A percentile compares a stretch with the other conserved stretches of the same genome.
Conservation (phyloP, 306 rosid genomes). For the Medicago ruthenica region DNA sequence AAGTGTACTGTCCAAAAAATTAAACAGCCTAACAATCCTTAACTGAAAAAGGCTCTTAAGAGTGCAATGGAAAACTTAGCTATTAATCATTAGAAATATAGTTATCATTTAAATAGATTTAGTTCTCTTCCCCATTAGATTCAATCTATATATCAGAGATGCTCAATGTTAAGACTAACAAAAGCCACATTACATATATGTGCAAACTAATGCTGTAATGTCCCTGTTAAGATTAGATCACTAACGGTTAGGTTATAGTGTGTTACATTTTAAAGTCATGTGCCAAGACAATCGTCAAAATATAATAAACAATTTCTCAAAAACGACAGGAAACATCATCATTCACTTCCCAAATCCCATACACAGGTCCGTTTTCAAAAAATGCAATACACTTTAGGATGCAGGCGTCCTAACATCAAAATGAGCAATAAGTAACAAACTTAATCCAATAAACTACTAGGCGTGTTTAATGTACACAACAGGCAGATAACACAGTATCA, state of each 20-base stretch:
- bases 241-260: background rate
- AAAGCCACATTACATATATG: background rate
- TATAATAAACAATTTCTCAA: slow-evolving; percentile 18
- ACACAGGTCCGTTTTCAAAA: slow-evolving; percentile 14
- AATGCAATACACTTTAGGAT: slow-evolving; percentile 16
- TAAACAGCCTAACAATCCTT: background rate
- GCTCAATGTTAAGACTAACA: background rate
- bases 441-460: slow-evolving; percentile 20
- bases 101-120: slow-evolving; percentile 15
- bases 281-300: slow-evolving; percentile 11
- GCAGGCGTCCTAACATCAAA: slow-evolving; percentile 23
- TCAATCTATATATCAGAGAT: slow-evolving; percentile 1
- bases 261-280: background rate
- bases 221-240: slow-evolving; percentile 17
- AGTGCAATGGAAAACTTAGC: slow-evolving; percentile 19
- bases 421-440: slow-evolving; percentile 20
- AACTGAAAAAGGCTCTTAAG: slow-evolving; percentile 10
- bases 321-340: background rate
- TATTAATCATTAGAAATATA: slow-evolving; percentile 8
- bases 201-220: slow-evolving; percentile 2
- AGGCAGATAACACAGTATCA: slow-evolving; percentile 11
- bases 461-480: background rate
- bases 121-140: slow-evolving; percentile 9
- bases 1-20: slow-evolving; percentile 3
- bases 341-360: slow-evolving; percentile 4